Percentiles rank a stretch among this genome's conserved stretches.
These are phyloP conservation scores for Porcisia hertigi DNA, from an alignment of 208 protist genomes.

Conservation along the genomic window DNA sequence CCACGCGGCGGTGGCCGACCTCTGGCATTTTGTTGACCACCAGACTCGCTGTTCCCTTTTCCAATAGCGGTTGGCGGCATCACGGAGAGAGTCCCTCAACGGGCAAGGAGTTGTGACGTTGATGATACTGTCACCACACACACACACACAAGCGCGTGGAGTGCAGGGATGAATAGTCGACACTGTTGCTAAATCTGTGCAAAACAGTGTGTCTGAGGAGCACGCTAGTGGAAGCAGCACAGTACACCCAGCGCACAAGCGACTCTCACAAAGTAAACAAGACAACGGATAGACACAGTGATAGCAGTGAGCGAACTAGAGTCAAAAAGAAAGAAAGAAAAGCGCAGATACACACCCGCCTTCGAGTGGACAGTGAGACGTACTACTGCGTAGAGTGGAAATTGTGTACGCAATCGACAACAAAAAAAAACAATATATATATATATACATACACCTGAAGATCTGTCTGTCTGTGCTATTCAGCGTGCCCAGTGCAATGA, in stretches of 20 bases:
- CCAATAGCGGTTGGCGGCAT: conserved; percentile 2
- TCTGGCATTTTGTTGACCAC: background rate
- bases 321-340: background rate
- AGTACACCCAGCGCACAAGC: background rate
- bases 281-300: background rate
- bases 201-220: background rate
- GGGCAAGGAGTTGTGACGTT: background rate
- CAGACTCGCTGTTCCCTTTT: background rate
- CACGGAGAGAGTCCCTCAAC: background rate
- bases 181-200: too few species aligned
- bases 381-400: background rate
- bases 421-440: too few species aligned
- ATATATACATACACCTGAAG: background rate
- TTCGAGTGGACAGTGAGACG: background rate
- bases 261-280: background rate
- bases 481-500: background rate
- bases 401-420: background rate
- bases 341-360: conserved; percentile 5
- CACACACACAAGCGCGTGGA: background rate
- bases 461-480: background rate
- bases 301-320: background rate
- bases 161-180: background rate
- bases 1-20: conserved; percentile 1
- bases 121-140: background rate
- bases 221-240: background rate